A percentile compares a stretch with the other conserved stretches of the same genome.
These are phyloP conservation scores for Claviceps pazoutovae DNA, from an alignment of 2,329 filamentous ascomycete species.

Conservation along the genomic window DNA sequence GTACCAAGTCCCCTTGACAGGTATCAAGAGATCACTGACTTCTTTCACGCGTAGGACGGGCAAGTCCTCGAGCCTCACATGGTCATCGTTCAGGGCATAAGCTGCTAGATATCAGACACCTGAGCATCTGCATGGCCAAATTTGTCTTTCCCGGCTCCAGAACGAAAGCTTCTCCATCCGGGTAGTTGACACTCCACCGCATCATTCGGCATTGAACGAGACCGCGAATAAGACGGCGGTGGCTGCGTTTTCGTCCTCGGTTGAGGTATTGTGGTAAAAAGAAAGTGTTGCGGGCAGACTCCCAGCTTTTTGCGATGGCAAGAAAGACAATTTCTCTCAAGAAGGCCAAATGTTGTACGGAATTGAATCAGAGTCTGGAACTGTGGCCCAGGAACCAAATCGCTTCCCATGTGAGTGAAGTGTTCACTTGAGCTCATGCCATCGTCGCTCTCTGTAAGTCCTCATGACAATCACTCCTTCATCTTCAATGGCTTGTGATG, in stretches of 20 bases:
- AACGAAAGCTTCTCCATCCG: conserved; percentile 36
- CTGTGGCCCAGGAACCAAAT: conserved; percentile 26
- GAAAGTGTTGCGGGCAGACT: conserved; percentile 64
- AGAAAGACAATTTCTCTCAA: conserved; percentile 52
- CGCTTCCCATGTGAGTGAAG: conserved; percentile 20
- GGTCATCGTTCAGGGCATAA: conserved; percentile 59
- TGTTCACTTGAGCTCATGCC: conserved; percentile 25
- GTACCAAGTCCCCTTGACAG: conserved; percentile 66
- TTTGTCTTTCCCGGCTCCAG: conserved; percentile 77
- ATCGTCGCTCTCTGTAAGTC: conserved; percentile 31
- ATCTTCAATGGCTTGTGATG: conserved; percentile 25
- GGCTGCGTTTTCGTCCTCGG: conserved; percentile 24
- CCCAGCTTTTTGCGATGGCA: conserved; percentile 82
- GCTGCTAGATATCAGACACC: conserved; percentile 48
- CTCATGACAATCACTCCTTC: conserved; percentile 37
- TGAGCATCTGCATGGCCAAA: conserved; percentile 55
- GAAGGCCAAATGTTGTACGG: conserved; percentile 54
- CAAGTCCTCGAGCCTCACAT: conserved; percentile 62
- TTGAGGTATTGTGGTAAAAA: conserved; percentile 59
- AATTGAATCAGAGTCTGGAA: conserved; percentile 54
- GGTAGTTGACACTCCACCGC: conserved; percentile 7
- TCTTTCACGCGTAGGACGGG: conserved; percentile 70
- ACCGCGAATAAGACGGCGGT: conserved; percentile 46
- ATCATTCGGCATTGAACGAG: conserved; percentile 36
- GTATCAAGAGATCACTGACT: conserved; percentile 85